Evolutionary conservation across 2,329 filamentous ascomycete species (phyloP).

Genomic region (Aspergillus brunneoviolaceus): DNA sequence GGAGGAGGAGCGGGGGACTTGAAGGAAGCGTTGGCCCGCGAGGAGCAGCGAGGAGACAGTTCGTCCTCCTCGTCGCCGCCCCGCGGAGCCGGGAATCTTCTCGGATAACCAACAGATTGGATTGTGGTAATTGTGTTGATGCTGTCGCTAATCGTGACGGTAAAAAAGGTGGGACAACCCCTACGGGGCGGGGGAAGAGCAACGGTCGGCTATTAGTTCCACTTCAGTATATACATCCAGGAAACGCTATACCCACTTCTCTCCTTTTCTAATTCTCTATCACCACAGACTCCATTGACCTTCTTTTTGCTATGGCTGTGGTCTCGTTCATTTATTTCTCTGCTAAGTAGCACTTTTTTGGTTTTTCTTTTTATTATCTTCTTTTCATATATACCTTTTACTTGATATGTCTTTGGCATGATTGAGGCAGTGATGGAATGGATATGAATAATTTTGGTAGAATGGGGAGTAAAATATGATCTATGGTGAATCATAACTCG

Average conservation of each 20-base stretch:
- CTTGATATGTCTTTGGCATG: background rate
- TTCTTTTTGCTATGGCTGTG: too few relatives aligned
- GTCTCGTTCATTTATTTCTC: too few relatives aligned
- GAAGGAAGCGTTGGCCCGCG: slow-evolving; percentile 6
- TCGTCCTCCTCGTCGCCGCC: slow-evolving; percentile 6
- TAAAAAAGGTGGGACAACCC: too few relatives aligned
- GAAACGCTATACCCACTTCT: background rate
- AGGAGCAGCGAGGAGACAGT: background rate
- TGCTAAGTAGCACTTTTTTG: background rate
- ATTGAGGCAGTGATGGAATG: background rate
- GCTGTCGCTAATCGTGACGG: too few relatives aligned
- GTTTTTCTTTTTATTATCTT: background rate
- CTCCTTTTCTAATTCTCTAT: background rate
- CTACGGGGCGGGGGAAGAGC: too few relatives aligned
- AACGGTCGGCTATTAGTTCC: too few relatives aligned
- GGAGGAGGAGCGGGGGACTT: background rate
- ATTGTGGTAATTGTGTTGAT: too few relatives aligned
- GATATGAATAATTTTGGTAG: background rate
- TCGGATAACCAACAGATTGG: background rate
- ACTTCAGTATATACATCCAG: background rate
- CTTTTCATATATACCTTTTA: background rate
- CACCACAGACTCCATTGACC: too few relatives aligned
- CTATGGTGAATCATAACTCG: too few relatives aligned
- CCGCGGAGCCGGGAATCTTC: background rate
- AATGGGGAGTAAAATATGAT: too few relatives aligned